Base-by-base conservation (phyloP, 1,284 basidiomycete species). In the Cryptococcus sp. region DNA sequence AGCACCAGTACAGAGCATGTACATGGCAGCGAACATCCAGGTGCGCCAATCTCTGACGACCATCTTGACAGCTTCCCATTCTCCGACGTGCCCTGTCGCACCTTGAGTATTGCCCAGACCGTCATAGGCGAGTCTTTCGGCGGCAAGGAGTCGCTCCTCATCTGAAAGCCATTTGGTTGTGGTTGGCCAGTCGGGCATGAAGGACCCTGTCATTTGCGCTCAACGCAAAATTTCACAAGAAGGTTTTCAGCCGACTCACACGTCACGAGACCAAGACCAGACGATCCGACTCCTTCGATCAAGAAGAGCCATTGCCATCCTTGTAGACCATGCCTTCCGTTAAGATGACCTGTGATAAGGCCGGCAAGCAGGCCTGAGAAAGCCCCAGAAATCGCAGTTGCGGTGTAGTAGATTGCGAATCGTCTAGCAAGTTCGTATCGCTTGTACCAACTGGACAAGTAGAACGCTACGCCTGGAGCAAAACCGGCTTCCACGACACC, bases 361-460 rank as follows among this genome's bases (percentile, higher is more conserved):
- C 78, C 79, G 0, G 79, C 79, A 15, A 80, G 65, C 3, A 80
- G 69, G 49, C 79, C 79, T 15, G 70, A 73, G 65, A 80, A 75
- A 4, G 78, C 78, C 29, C 79, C 79, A 8, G 74, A 73, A 8
- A 79, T 59, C 5, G 75, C 75, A 13, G 78, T 77, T 15, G 77
- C 77, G 23, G 76, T 75, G 69, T 78, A 72, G 67, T 78, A 78
- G 57, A 78, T 60, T 37, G 68, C 61, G 64, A 69, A 77, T 20
- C 75, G 68, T 5, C 59, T 61, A 3, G 74, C 67, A 6, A 76
- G 62, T 52, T 76, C 74, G 61, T 74, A 71, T 51, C 69, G 63
- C 52, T 64, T 70, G 65, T 74, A 74, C 70, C 70, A 69, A 45
- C 58, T 59, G 3, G 63, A 66, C 3, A 69, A 56, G 54, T 69